phyloP scores from a whole-genome alignment of 148 eudicot genomes.

The Silene conica region DNA sequence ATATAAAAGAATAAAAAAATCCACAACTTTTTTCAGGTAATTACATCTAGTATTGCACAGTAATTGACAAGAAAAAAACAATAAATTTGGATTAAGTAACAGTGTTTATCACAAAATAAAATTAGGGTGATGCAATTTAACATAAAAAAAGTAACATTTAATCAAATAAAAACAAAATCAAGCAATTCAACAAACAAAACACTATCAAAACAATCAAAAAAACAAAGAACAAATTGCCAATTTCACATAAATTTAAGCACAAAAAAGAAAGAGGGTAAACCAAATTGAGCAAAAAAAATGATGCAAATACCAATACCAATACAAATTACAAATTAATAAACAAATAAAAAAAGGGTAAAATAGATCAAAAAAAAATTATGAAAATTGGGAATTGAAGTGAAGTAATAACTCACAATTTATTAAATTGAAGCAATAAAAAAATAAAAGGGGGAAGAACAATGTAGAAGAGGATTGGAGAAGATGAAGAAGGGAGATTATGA shows the following conservation, averaged over 20 bases:
- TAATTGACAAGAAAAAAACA: conserved; percentile 5
- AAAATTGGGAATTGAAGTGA: not conserved
- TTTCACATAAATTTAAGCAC: not conserved
- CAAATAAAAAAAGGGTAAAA: not conserved
- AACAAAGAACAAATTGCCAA: not conserved
- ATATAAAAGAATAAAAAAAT: not conserved
- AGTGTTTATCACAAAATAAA: no score
- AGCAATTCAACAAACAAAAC: conserved; percentile 5
- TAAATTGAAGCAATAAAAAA: not conserved
- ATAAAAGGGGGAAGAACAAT: conserved; percentile 29
- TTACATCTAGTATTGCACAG: not conserved
- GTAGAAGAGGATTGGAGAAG: conserved; percentile 18
- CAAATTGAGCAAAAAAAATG: not conserved
- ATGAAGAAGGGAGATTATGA: conserved; percentile 5
- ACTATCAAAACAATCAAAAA: not conserved
- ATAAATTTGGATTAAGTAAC: not conserved
- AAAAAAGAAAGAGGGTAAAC: not conserved
- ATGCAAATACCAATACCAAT: not conserved
- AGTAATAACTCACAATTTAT: conserved; percentile 12
- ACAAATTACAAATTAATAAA: no score
- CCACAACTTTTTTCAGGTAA: no score
- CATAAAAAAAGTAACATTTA: no score
- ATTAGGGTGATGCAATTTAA: no score
- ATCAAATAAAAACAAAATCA: not conserved
- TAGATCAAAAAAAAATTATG: not conserved